These are phyloP conservation scores for Achlya hypogyna DNA, from an alignment of 352 stramenopile species.

Conservation along the genomic window DNA sequence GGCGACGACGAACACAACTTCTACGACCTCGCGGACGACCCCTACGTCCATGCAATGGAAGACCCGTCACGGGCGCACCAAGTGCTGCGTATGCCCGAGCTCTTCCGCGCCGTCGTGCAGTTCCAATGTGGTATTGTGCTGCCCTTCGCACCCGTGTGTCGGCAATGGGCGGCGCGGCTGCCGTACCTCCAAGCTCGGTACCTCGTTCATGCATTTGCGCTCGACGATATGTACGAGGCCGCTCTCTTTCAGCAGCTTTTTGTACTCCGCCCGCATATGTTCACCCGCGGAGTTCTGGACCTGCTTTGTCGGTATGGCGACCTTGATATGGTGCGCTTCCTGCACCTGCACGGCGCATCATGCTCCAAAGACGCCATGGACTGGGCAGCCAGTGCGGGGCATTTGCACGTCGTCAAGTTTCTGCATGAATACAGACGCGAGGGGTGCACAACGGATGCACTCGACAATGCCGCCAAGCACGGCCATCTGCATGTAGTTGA, in stretches of 20 bases:
- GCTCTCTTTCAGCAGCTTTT: constrained; percentile 2
- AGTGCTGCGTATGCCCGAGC: constrained; percentile 11
- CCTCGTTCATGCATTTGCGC: neutral
- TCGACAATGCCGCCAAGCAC: constrained; percentile 18
- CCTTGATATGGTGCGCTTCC: constrained; percentile 13
- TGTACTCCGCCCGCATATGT: constrained; percentile 12
- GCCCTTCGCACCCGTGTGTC: constrained; percentile 11
- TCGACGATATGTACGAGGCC: neutral
- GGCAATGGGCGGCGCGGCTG: neutral
- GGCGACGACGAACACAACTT: constrained; percentile 7
- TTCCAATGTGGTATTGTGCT: constrained; percentile 7
- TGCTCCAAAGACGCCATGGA: constrained; percentile 21
- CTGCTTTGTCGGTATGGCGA: neutral
- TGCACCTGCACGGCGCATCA: constrained; percentile 7
- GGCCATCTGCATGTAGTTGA: constrained; percentile 15
- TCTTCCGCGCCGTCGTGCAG: constrained; percentile 7
- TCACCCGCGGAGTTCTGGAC: constrained; percentile 14
- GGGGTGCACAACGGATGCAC: constrained; percentile 11
- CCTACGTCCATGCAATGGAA: neutral
- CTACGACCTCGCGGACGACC: neutral
- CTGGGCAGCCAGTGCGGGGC: constrained; percentile 10
- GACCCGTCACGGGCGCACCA: constrained; percentile 3
- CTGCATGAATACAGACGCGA: constrained; percentile 14
- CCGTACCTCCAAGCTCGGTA: constrained; percentile 15
- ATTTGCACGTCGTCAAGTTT: constrained; percentile 19